Evolutionary conservation across 2,329 filamentous ascomycete species (phyloP), one percentile per base, ranked within the genome.

Genomic region (Penicillium brevicompactum): DNA sequence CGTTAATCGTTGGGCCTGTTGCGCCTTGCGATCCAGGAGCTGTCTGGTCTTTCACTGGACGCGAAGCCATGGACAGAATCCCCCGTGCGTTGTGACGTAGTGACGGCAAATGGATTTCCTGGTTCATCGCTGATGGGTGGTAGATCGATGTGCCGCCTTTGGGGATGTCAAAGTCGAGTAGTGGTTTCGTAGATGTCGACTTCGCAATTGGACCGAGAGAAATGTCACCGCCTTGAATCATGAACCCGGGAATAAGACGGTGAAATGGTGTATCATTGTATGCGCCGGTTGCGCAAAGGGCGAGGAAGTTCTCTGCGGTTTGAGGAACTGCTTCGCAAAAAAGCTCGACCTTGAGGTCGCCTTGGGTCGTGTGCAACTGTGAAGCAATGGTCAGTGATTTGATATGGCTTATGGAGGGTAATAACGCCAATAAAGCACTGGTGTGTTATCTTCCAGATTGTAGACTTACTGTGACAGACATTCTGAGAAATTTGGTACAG

Each of bases 261-360:
- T 87, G 85, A 70, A 88, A 85, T 13, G 84, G 84, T 18, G 82
- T 85, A 63, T 76, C 75, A 70, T 85, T 76, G 72, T 88, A 88
- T 67, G 80, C 82, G 67, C 76, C 78, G 37, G 80, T 82, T 45
- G 85, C 85, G 75, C 84, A 86, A 46, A 87, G 80, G 56, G 85
- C 85, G 57, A 88, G 81, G 73, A 88, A 88, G 74, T 87, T 88
- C 77, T 96, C 90, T 60, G 92, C 89, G 0, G 94, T 96, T 74
- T 93, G 92, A 59, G 94, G 94, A 31, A 96, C 91, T 65, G 90
- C 88, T 74, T 97, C 91, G 79, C 93, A 97, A 78, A 97, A 97
- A 63, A 99, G 81, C 75, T 97, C 94, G 67, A 97, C 85, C 78
- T 97, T 99, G 72, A 99, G 83, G 76, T 94, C 88, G 71, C 94